These are phyloP conservation scores for Eucalyptus microcorys DNA, from an alignment of 345 rosid genomes.

Conservation along the genomic window DNA sequence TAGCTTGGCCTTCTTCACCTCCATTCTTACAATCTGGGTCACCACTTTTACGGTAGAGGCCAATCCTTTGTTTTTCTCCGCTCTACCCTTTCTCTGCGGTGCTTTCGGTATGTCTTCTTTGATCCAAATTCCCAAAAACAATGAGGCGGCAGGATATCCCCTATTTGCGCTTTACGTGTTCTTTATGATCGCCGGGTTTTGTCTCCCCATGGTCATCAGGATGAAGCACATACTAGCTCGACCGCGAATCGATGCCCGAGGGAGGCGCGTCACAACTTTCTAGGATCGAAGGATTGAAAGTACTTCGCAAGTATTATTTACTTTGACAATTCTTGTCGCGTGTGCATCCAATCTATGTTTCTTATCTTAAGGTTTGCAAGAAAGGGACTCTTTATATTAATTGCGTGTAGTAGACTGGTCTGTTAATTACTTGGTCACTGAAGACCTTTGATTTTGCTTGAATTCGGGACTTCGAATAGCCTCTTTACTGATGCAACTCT, in stretches of 20 bases:
- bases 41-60: neutral
- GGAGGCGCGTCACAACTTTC: neutral
- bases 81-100: fast-evolving
- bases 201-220: fast-evolving
- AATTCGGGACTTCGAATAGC: neutral
- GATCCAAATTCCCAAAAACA: neutral
- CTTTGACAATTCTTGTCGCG: neutral
- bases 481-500: neutral
- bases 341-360: neutral
- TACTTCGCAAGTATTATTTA: neutral
- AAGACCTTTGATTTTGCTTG: neutral
- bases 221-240: neutral
- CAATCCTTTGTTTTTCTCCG: fast-evolving
- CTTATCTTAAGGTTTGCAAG: neutral
- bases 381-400: neutral
- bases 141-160: fast-evolving
- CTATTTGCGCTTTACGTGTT: fast-evolving
- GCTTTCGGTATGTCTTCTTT: fast-evolving
- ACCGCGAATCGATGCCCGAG: neutral
- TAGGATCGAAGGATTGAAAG: neutral
- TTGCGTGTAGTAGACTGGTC: neutral
- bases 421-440: neutral
- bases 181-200: fast-evolving
- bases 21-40: fast-evolving
- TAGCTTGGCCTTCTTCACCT: fast-evolving